Conservation (phyloP, 371 early-diverging fungal genomes). For the Mucor mucedo region DNA sequence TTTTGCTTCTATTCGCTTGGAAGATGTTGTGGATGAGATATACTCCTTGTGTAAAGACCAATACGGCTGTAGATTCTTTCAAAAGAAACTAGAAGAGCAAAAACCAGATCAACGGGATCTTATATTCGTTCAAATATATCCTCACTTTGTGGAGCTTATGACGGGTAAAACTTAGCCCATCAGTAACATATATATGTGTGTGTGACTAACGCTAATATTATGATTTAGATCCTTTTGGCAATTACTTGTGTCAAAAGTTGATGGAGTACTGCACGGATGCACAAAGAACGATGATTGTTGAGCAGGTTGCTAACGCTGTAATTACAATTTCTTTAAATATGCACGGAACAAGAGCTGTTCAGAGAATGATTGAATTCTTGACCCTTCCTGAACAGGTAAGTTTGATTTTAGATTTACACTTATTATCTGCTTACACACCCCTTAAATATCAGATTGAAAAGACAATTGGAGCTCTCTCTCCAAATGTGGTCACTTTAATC, state of each 20-base stretch:
- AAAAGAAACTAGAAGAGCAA: slow-evolving; percentile 83
- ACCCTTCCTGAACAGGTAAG: slow-evolving; percentile 63
- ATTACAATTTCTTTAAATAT: slow-evolving; percentile 88
- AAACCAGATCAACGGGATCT: slow-evolving; percentile 61
- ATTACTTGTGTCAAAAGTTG: slow-evolving; percentile 90
- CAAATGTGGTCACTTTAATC: slow-evolving; percentile 84
- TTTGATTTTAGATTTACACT: not conserved
- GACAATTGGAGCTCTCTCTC: slow-evolving; percentile 73
- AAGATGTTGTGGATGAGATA: slow-evolving; percentile 75
- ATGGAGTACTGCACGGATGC: slow-evolving; percentile 80
- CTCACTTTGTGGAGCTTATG: slow-evolving; percentile 84
- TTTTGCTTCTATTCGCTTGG: slow-evolving; percentile 66
- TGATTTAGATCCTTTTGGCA: slow-evolving; percentile 86
- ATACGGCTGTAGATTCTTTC: slow-evolving; percentile 88
- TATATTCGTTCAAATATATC: slow-evolving; percentile 78
- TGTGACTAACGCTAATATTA: not conserved
- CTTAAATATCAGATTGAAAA: slow-evolving; percentile 60
- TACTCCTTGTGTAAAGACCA: slow-evolving; percentile 88
- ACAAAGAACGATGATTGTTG: slow-evolving; percentile 77
- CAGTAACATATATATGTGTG: not conserved
- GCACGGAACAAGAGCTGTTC: slow-evolving; percentile 97
- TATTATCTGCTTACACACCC: not conserved
- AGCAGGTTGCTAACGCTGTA: slow-evolving; percentile 74
- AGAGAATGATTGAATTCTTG: slow-evolving; percentile 91
- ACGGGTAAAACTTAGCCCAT: slow-evolving; percentile 54